Evolutionary conservation across 768 basidiomycete genomes (phyloP).

Genomic region (Pleurotus tuber-regium): DNA sequence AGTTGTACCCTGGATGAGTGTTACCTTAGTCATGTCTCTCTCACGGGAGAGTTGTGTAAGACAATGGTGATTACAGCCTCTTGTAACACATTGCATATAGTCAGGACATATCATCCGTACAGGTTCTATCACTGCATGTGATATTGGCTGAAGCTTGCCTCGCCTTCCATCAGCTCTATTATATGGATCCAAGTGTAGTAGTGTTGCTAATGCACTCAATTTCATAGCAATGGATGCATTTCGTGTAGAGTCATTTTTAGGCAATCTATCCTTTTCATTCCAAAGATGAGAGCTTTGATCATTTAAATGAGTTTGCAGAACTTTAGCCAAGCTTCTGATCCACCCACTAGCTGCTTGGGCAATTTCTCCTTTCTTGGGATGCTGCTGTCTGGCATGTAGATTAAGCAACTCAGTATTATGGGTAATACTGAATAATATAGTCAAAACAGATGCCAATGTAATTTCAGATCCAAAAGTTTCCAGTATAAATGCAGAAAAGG

Average conservation of each 20-base stretch:
- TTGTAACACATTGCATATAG: conserved; percentile 5
- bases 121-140: not conserved
- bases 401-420: conserved; percentile 14
- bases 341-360: too few relatives aligned
- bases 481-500: conserved; percentile 8
- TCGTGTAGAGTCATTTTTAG: too few relatives aligned
- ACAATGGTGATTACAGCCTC: not conserved
- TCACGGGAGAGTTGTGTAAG: not conserved
- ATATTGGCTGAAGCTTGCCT: conserved; percentile 3
- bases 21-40: conserved; percentile 15
- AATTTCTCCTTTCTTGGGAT: too few relatives aligned
- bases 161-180: too few relatives aligned
- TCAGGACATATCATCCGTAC: not conserved
- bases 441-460: conserved; percentile 13
- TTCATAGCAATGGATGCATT: too few relatives aligned
- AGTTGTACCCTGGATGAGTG: conserved; percentile 12
- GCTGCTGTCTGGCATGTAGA: conserved; percentile 15
- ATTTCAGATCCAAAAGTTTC: conserved; percentile 12
- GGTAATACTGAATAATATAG: conserved; percentile 13
- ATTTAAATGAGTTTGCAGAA: too few relatives aligned
- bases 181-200: too few relatives aligned
- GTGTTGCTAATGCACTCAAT: too few relatives aligned
- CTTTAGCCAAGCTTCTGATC: too few relatives aligned
- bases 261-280: too few relatives aligned
- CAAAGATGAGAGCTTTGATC: too few relatives aligned